Evolutionary conservation across 352 stramenopile genomes (phyloP).

Genomic region (Phytophthora macrochlamydospora): DNA sequence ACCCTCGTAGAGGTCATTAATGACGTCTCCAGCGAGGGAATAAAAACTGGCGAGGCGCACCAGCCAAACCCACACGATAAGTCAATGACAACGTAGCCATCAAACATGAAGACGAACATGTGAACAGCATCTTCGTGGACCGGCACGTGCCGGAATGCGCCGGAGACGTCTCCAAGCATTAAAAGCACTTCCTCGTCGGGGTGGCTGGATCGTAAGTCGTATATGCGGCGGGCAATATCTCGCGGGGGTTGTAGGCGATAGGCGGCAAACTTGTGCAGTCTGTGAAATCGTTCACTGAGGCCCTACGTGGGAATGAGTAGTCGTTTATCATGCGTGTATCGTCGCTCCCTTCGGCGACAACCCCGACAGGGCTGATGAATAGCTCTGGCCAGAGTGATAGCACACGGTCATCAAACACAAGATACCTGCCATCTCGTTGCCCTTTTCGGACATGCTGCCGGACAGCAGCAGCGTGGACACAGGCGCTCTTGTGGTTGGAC

Average conservation of each 20-base stretch:
- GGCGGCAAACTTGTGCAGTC: background rate
- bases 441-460: background rate
- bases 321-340: slow-evolving; percentile 10
- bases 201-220: background rate
- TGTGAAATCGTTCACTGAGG: slow-evolving; percentile 12
- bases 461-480: background rate
- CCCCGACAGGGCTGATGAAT: slow-evolving; percentile 7
- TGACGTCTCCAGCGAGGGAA: background rate
- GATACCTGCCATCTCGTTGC: background rate
- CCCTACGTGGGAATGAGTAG: slow-evolving; percentile 4
- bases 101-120: slow-evolving; percentile 20
- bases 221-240: slow-evolving; percentile 9
- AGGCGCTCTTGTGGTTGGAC: background rate
- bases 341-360: background rate
- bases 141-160: slow-evolving; percentile 28
- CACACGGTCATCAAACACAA: background rate
- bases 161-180: slow-evolving; percentile 22
- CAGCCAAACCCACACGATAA: slow-evolving; percentile 11
- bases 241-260: slow-evolving; percentile 1
- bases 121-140: slow-evolving; percentile 10
- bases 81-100: slow-evolving; percentile 16
- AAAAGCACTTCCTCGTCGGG: background rate
- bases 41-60: slow-evolving; percentile 22
- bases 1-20: background rate
- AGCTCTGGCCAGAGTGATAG: slow-evolving; percentile 2